Conservation (phyloP, 1,284 basidiomycete genomes). For the Leccinum fuscescens region DNA sequence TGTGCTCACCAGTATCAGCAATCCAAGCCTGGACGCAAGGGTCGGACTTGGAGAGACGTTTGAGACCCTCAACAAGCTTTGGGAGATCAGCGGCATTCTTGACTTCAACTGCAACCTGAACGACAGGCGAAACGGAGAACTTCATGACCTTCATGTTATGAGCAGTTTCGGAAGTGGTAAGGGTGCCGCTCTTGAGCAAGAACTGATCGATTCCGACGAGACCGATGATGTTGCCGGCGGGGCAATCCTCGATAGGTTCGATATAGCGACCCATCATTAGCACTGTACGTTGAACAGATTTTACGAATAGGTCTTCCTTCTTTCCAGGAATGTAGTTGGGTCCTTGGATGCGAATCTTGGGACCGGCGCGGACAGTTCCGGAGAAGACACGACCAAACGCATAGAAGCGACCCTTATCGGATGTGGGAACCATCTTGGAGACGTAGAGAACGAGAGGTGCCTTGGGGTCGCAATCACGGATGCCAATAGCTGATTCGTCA, state of each 20-base stretch:
- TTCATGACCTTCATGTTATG: conserved; percentile 99
- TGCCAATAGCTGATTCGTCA: conserved; percentile 98
- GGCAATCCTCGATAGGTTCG: conserved; percentile 99
- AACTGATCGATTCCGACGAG: conserved; percentile 99
- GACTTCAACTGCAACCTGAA: conserved; percentile 98
- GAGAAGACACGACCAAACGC: conserved; percentile 99
- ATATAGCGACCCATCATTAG: conserved; percentile 99
- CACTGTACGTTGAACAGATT: conserved; percentile 98
- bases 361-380: conserved; percentile 94
- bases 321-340: conserved; percentile 99
- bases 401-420: conserved; percentile 99
- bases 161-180: conserved; percentile 96
- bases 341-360: conserved; percentile 99
- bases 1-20: conserved; percentile 92
- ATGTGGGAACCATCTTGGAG: conserved; percentile 99
- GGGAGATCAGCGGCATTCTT: conserved; percentile 99
- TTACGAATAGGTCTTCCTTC: conserved; percentile 98
- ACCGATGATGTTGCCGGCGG: conserved; percentile 98
- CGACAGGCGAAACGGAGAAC: conserved; percentile 99
- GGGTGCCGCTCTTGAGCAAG: conserved; percentile 98
- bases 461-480: conserved; percentile 97
- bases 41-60: conserved; percentile 99
- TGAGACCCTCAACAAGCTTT: conserved; percentile 99
- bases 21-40: conserved; percentile 99
- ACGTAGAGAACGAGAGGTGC: conserved; percentile 98